Percentiles rank a stretch among this genome's conserved stretches.
Conservation (phyloP, 192 early-diverging fungal genomes). For the Mortierella claussenii region DNA sequence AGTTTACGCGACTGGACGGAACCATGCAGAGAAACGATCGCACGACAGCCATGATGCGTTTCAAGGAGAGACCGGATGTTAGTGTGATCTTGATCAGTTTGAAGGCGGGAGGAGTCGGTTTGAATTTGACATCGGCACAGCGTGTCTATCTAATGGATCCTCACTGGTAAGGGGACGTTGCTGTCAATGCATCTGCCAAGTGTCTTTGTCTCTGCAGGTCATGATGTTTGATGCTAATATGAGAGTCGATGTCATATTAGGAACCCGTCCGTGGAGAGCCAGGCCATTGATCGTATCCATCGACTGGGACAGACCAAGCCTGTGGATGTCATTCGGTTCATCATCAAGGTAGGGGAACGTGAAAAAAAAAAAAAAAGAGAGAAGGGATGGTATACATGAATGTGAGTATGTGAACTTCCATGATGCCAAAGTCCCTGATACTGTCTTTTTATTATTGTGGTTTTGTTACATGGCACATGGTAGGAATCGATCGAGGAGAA, state of each 20-base stretch:
- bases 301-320: slow-evolving; percentile 78
- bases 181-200: not conserved
- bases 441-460: too few species aligned
- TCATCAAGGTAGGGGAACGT: slow-evolving; percentile 64
- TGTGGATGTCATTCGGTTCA: slow-evolving; percentile 72
- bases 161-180: slow-evolving; percentile 37
- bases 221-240: too few species aligned
- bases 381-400: not conserved
- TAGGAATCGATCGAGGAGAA: slow-evolving; percentile 65
- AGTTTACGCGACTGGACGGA: slow-evolving; percentile 82
- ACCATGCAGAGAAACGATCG: slow-evolving; percentile 70
- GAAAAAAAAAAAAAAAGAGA: too few species aligned
- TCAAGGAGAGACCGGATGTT: slow-evolving; percentile 62
- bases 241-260: slow-evolving; percentile 62
- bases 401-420: not conserved
- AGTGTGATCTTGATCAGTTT: slow-evolving; percentile 75
- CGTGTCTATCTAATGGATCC: slow-evolving; percentile 76
- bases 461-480: not conserved
- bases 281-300: slow-evolving; percentile 88
- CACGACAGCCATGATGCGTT: slow-evolving; percentile 62
- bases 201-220: not conserved
- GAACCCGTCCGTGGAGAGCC: slow-evolving; percentile 84
- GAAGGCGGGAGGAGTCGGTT: slow-evolving; percentile 80
- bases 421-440: too few species aligned
- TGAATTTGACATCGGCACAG: slow-evolving; percentile 78